Evolutionary conservation across 2,329 filamentous ascomycete genomes (phyloP).

Genomic region (Coniella vitis): DNA sequence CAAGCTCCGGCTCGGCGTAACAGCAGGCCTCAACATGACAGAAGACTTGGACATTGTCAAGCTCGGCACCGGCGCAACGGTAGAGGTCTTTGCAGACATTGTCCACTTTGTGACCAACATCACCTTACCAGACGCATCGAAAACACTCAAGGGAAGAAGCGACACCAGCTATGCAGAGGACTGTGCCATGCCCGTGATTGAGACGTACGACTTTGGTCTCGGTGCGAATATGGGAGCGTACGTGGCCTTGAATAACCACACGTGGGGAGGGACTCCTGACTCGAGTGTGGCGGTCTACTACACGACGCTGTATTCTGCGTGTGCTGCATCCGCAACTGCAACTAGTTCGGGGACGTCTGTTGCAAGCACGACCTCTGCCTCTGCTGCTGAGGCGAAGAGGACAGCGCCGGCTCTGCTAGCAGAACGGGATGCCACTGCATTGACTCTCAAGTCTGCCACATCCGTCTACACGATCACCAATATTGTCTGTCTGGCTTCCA

Average conservation of each 20-base stretch:
- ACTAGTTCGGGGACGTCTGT: conserved; percentile 12
- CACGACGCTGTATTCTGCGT: conserved; percentile 40
- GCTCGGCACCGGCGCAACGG: conserved; percentile 25
- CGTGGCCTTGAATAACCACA: conserved; percentile 33
- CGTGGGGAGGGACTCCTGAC: conserved; percentile 43
- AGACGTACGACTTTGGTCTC: conserved; percentile 45
- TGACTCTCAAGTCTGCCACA: conserved; percentile 29
- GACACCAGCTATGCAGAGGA: conserved; percentile 22
- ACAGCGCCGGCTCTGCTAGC: not conserved
- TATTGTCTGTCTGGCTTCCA: conserved; percentile 35
- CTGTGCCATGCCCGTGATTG: conserved; percentile 39
- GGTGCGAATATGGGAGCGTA: conserved; percentile 49
- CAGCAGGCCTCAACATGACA: conserved; percentile 32
- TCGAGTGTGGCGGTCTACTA: conserved; percentile 45
- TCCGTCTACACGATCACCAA: conserved; percentile 36
- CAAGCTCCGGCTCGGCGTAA: conserved; percentile 38
- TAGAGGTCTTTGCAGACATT: conserved; percentile 40
- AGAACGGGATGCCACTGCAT: conserved; percentile 25
- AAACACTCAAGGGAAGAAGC: conserved; percentile 17
- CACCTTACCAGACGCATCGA: conserved; percentile 25
- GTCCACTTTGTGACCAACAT: conserved; percentile 48
- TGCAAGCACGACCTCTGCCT: conserved; percentile 8
- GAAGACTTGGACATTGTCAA: conserved; percentile 21
- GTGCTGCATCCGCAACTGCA: conserved; percentile 26
- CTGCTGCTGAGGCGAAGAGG: conserved; percentile 15